Percentiles rank a stretch among this genome's conserved stretches.
Conservation (phyloP, 768 basidiomycete genomes). For the Rhodocollybia butyracea region DNA sequence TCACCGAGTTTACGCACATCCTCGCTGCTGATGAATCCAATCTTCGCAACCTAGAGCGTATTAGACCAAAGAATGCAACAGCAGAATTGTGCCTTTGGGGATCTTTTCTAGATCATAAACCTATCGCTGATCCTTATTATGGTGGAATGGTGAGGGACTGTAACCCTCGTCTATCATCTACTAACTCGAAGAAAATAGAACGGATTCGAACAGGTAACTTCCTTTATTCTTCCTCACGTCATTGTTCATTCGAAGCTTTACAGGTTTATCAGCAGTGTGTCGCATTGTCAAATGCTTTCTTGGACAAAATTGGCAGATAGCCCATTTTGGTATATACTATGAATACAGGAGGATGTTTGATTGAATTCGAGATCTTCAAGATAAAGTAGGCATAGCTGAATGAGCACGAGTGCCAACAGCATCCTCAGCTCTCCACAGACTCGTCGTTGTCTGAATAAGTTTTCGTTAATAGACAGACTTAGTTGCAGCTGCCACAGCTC, state of each 20-base stretch:
- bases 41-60: constrained; percentile 54
- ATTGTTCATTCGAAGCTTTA: too few relatives aligned
- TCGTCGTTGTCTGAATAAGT: constrained; percentile 75
- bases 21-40: constrained; percentile 83
- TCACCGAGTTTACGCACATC: constrained; percentile 33
- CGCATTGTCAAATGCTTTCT: constrained; percentile 70
- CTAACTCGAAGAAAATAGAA: constrained; percentile 30
- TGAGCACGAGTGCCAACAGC: constrained; percentile 77
- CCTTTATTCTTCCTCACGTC: too few relatives aligned
- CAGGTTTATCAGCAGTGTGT: constrained; percentile 78
- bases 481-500: neutral
- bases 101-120: constrained; percentile 64
- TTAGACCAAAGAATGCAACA: constrained; percentile 47
- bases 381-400: constrained; percentile 83
- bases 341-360: too few relatives aligned
- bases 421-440: constrained; percentile 89
- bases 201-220: constrained; percentile 78
- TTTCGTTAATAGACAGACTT: neutral
- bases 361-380: too few relatives aligned
- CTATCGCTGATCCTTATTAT: constrained; percentile 87
- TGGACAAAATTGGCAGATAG: constrained; percentile 58
- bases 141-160: constrained; percentile 50
- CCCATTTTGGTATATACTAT: too few relatives aligned
- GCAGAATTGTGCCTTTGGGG: constrained; percentile 79
- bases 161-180: neutral